Percentiles rank a stretch among this genome's conserved stretches.
Evolutionary conservation across 495 filamentous ascomycete genomes (phyloP).

Genomic region (Rostrohypoxylon terebratum): DNA sequence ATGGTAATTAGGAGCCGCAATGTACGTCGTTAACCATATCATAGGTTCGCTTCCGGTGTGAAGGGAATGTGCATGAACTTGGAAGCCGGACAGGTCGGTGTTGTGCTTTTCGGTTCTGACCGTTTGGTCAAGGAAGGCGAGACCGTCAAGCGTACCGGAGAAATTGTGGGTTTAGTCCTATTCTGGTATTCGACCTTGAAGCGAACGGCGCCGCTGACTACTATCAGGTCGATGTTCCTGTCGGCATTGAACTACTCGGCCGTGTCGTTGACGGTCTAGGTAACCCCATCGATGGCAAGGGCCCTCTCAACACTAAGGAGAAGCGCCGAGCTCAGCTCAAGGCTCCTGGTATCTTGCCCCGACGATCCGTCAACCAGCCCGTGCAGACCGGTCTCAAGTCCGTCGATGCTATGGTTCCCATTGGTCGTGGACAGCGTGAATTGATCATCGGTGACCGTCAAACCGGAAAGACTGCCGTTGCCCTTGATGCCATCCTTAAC

Average conservation of each 20-base stretch:
- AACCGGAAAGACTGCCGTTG: slow-evolving; percentile 99
- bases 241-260: slow-evolving; percentile 90
- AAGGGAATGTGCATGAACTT: slow-evolving; percentile 99
- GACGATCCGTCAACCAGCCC: slow-evolving; percentile 95
- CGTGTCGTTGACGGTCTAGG: slow-evolving; percentile 98
- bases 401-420: slow-evolving; percentile 99
- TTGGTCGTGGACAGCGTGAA: slow-evolving; percentile 99
- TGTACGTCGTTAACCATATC: slow-evolving; percentile 46
- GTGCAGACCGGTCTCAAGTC: slow-evolving; percentile 99
- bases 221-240: slow-evolving; percentile 91
- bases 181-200: not conserved
- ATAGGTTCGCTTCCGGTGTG: slow-evolving; percentile 97
- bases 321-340: slow-evolving; percentile 98
- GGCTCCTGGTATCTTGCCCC: slow-evolving; percentile 97
- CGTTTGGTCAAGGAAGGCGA: slow-evolving; percentile 99
- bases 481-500: slow-evolving; percentile 98
- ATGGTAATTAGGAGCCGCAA: slow-evolving; percentile 21
- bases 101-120: slow-evolving; percentile 99
- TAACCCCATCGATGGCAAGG: slow-evolving; percentile 99
- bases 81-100: slow-evolving; percentile 99
- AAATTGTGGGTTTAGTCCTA: slow-evolving; percentile 80
- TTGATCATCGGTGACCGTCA: slow-evolving; percentile 99
- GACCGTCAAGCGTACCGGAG: slow-evolving; percentile 98
- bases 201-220: slow-evolving; percentile 12
- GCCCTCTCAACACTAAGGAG: slow-evolving; percentile 89